Conservation (phyloP, 768 basidiomycete species). For the Clitopilus hobsonii region DNA sequence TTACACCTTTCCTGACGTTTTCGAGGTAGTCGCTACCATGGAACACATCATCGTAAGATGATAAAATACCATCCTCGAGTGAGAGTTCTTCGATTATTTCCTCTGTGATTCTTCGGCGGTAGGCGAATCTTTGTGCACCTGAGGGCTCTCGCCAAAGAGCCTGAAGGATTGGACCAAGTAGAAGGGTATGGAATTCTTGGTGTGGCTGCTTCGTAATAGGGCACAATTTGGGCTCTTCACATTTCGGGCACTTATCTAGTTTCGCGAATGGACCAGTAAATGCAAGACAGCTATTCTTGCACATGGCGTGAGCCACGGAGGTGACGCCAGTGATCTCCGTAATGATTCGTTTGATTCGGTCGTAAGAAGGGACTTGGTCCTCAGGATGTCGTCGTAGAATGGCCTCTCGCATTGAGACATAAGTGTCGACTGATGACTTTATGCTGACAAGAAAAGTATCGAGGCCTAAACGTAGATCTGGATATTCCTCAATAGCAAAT, state of each 20-base stretch:
- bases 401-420: slow-evolving; percentile 13
- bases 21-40: slow-evolving; percentile 10
- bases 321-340: slow-evolving; percentile 22
- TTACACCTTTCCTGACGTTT: slow-evolving; percentile 7
- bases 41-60: background rate
- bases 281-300: slow-evolving; percentile 27
- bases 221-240: slow-evolving; percentile 20
- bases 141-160: slow-evolving; percentile 18
- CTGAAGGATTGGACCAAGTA: slow-evolving; percentile 38
- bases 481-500: slow-evolving; percentile 7
- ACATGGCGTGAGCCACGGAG: slow-evolving; percentile 28
- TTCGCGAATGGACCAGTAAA: slow-evolving; percentile 27
- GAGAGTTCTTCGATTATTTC: too few relatives aligned
- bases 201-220: slow-evolving; percentile 13
- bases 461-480: slow-evolving; percentile 16
- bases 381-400: slow-evolving; percentile 14
- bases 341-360: slow-evolving; percentile 10
- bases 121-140: slow-evolving; percentile 24
- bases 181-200: slow-evolving; percentile 32
- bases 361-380: slow-evolving; percentile 8
- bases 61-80: too few relatives aligned
- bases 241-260: slow-evolving; percentile 16
- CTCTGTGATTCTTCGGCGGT: too few relatives aligned
- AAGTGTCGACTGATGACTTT: slow-evolving; percentile 20
- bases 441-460: slow-evolving; percentile 12